phyloP scores from a whole-genome alignment of 306 rosid genomes.

The Neltuma alba region DNA sequence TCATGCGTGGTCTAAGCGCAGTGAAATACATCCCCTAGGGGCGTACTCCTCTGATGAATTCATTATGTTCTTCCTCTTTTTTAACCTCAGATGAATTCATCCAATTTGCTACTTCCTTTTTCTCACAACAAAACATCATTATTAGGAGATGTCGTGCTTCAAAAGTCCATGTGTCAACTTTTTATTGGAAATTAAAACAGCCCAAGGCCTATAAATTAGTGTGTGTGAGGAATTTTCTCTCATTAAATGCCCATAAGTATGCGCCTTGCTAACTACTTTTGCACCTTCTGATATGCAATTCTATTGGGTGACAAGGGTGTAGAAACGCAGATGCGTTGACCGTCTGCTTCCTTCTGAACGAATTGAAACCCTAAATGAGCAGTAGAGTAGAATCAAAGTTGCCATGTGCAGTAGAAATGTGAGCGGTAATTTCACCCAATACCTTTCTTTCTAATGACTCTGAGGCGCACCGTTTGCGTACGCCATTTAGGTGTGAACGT shows the following conservation, averaged over 20 bases:
- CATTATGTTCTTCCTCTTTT: no score
- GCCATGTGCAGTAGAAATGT: neutral
- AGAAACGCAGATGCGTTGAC: neutral
- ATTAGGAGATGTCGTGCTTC: no score
- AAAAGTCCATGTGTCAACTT: no score
- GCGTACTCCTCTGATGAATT: neutral
- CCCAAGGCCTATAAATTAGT: no score
- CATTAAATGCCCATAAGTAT: neutral
- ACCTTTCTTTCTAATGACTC: slow-evolving; percentile 36
- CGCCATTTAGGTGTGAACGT: slow-evolving; percentile 69
- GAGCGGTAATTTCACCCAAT: neutral
- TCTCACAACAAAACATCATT: neutral
- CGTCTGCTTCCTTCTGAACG: neutral
- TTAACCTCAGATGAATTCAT: neutral
- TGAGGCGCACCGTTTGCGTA: slow-evolving; percentile 62
- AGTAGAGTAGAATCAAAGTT: neutral
- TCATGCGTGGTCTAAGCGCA: no score
- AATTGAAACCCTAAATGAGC: neutral
- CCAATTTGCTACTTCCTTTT: no score
- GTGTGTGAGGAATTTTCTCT: no score
- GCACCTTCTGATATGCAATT: neutral
- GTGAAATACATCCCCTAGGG: neutral
- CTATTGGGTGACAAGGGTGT: neutral
- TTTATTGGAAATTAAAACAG: no score
- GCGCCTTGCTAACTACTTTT: neutral